Evolutionary conservation across 192 early-diverging fungal genomes (phyloP).

Genomic region (Gaertneriomyces semiglobifer): DNA sequence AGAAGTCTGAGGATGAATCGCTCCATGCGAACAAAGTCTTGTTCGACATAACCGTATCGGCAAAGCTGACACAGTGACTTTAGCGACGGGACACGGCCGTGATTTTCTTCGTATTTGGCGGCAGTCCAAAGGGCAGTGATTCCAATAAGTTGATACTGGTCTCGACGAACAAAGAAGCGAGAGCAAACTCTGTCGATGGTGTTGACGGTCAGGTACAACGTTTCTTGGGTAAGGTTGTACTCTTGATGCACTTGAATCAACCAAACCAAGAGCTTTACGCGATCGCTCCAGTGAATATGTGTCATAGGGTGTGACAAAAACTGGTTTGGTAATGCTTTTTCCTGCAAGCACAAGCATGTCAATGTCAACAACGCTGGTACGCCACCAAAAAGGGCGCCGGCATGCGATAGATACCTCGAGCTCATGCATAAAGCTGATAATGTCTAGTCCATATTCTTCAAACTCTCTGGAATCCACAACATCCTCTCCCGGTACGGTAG

Average conservation of each 20-base stretch:
- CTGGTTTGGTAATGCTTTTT: slow-evolving; percentile 29
- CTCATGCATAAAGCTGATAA: slow-evolving; percentile 23
- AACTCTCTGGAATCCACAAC: slow-evolving; percentile 8
- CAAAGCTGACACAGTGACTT: slow-evolving; percentile 45
- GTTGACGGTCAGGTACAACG: slow-evolving; percentile 55
- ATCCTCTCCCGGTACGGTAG: neutral
- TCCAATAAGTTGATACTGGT: slow-evolving; percentile 54
- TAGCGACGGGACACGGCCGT: slow-evolving; percentile 54
- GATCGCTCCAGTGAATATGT: slow-evolving; percentile 50
- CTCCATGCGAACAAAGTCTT: slow-evolving; percentile 51
- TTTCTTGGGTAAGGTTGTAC: slow-evolving; percentile 52
- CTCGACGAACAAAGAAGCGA: slow-evolving; percentile 23
- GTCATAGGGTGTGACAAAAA: slow-evolving; percentile 45
- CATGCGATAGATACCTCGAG: slow-evolving; percentile 19
- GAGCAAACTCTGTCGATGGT: slow-evolving; percentile 53
- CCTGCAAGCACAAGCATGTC: neutral
- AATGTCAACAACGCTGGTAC: neutral
- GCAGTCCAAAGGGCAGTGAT: slow-evolving; percentile 56
- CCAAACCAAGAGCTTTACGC: slow-evolving; percentile 50
- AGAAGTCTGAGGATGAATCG: slow-evolving; percentile 43
- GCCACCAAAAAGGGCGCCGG: neutral
- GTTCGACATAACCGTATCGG: slow-evolving; percentile 33
- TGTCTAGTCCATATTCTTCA: slow-evolving; percentile 38
- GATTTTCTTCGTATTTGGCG: slow-evolving; percentile 61
- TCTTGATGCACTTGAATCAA: slow-evolving; percentile 53